phyloP scores from a whole-genome alignment of 176 grass and related monocot genomes.

The Phoenix roebelenii region DNA sequence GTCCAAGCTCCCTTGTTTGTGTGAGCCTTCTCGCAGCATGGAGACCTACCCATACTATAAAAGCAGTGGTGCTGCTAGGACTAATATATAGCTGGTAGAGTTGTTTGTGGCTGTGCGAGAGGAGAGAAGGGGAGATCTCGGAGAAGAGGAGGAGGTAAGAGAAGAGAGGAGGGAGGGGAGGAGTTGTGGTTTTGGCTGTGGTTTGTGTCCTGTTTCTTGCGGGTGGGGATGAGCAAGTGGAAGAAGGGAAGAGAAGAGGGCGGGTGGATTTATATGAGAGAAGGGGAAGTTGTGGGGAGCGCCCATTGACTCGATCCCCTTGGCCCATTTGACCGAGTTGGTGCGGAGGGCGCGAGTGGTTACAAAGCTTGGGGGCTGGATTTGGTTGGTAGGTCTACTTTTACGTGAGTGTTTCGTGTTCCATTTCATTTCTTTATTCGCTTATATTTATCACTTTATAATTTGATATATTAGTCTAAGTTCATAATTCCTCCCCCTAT shows the following conservation, averaged over 20 bases:
- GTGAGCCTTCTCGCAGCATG: slow-evolving; percentile 26
- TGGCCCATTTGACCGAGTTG: slow-evolving; percentile 7
- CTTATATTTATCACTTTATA: too few relatives aligned
- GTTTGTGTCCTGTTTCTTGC: too few relatives aligned
- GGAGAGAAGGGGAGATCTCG: too few relatives aligned
- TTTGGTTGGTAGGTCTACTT: slow-evolving; percentile 14
- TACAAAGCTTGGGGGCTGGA: background rate
- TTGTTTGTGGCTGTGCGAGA: too few relatives aligned
- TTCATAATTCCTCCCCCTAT: background rate
- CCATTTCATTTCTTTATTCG: background rate
- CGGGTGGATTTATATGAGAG: background rate
- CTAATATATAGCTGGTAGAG: too few relatives aligned
- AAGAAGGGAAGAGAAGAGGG: background rate
- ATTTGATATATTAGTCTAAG: too few relatives aligned
- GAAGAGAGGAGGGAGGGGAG: background rate
- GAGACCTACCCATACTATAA: slow-evolving; percentile 19
- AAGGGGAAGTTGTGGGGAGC: background rate
- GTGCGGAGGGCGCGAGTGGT: background rate
- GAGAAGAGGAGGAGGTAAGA: background rate
- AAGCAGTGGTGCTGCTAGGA: background rate
- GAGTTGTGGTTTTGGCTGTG: too few relatives aligned
- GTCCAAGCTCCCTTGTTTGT: slow-evolving; percentile 22
- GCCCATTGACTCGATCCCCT: slow-evolving; percentile 13
- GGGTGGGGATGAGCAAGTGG: background rate
- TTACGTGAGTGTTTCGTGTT: background rate